These are phyloP conservation scores for Populus tremula DNA, from an alignment of 345 rosid species.

Conservation along the genomic window DNA sequence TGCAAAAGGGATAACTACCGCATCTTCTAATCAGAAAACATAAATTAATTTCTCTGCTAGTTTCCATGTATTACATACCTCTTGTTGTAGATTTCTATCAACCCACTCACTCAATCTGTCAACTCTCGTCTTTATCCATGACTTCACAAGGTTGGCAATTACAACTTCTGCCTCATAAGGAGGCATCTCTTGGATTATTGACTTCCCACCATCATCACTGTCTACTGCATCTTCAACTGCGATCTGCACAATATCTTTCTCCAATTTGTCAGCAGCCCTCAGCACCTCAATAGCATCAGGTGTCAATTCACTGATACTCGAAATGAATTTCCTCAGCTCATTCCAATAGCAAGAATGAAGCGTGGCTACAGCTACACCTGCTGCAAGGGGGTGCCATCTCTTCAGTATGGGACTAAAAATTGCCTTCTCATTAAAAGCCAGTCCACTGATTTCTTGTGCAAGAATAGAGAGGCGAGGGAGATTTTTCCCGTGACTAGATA, in stretches of 20 bases:
- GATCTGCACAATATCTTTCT: slow-evolving; percentile 95
- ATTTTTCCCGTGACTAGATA: slow-evolving; percentile 58
- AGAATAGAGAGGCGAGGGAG: slow-evolving; percentile 77
- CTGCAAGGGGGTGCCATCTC: slow-evolving; percentile 98
- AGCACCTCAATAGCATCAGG: slow-evolving; percentile 83
- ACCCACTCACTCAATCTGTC: slow-evolving; percentile 89
- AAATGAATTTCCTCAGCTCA: slow-evolving; percentile 76
- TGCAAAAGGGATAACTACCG: neutral
- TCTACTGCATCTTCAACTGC: slow-evolving; percentile 97
- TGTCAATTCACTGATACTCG: slow-evolving; percentile 68
- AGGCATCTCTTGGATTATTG: slow-evolving; percentile 96
- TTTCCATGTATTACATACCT: slow-evolving; percentile 40
- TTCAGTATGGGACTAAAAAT: slow-evolving; percentile 88
- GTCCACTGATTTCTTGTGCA: slow-evolving; percentile 87
- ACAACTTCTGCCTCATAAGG: slow-evolving; percentile 88
- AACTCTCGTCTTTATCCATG: slow-evolving; percentile 72
- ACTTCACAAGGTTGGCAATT: slow-evolving; percentile 79
- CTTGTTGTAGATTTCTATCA: slow-evolving; percentile 83
- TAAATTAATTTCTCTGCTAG: neutral
- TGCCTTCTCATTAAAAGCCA: slow-evolving; percentile 74
- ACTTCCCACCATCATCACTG: slow-evolving; percentile 98
- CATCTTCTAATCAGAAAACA: neutral
- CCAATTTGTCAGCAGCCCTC: slow-evolving; percentile 93
- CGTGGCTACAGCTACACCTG: slow-evolving; percentile 97
- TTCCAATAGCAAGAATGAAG: slow-evolving; percentile 92